Evolutionary conservation across 2,329 filamentous ascomycete species (phyloP).

Genomic region (Endocalyx cinctus): DNA sequence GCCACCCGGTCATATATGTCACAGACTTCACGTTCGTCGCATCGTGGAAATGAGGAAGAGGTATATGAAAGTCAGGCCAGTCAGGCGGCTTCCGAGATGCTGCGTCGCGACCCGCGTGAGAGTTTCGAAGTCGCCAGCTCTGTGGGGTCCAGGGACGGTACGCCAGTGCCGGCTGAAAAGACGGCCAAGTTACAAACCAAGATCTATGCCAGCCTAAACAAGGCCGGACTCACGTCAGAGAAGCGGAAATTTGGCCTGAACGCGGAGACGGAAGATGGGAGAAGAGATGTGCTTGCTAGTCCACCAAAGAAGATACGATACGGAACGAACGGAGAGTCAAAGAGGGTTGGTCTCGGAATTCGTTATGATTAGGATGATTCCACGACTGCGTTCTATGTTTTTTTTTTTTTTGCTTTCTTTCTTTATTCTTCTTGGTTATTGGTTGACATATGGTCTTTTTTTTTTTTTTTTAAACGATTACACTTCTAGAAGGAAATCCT

Average conservation of each 20-base stretch:
- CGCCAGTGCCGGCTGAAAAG: constrained; percentile 40
- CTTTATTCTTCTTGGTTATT: no score
- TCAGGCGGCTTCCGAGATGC: constrained; percentile 70
- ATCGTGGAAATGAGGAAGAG: constrained; percentile 44
- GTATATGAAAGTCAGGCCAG: constrained; percentile 72
- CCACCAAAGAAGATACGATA: constrained; percentile 49
- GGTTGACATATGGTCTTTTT: no score
- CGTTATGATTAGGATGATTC: constrained; percentile 34
- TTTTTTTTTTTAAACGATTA: no score
- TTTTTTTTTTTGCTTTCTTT: no score
- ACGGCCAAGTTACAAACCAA: constrained; percentile 47
- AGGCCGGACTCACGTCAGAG: constrained; percentile 32
- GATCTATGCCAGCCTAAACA: constrained; percentile 41
- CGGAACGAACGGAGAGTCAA: constrained; percentile 34
- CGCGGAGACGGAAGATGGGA: constrained; percentile 23
- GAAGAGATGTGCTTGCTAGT: constrained; percentile 35
- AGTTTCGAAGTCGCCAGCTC: constrained; percentile 47
- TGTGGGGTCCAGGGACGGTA: constrained; percentile 37
- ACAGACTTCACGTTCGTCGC: constrained; percentile 22
- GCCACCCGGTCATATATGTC: constrained; percentile 33
- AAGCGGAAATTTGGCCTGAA: constrained; percentile 48
- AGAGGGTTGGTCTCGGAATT: constrained; percentile 48
- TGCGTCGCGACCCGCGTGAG: constrained; percentile 54
- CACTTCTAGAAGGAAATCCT: no score
- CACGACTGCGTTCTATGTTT: no score